phyloP scores from a whole-genome alignment of 352 stramenopile genomes.

The Pythium biforme region DNA sequence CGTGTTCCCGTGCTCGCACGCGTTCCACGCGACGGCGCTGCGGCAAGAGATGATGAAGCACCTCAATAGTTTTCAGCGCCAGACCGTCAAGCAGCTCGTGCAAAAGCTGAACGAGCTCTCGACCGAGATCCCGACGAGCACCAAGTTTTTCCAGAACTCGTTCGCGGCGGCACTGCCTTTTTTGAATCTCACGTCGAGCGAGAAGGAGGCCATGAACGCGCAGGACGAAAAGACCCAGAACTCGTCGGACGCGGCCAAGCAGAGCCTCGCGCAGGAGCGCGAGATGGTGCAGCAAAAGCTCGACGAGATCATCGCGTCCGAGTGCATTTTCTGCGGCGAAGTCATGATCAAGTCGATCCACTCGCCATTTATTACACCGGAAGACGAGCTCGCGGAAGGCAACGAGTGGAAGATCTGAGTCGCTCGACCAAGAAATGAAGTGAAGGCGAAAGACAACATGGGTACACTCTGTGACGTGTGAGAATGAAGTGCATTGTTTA shows the following conservation, averaged over 20 bases:
- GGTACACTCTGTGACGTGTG: conserved; percentile 25
- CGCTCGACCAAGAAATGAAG: not conserved
- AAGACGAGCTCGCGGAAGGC: conserved; percentile 81
- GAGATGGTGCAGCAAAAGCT: conserved; percentile 92
- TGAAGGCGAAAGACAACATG: not conserved
- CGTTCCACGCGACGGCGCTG: conserved; percentile 91
- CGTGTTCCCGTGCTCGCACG: conserved; percentile 93
- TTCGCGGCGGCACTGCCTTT: conserved; percentile 54
- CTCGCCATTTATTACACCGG: conserved; percentile 87
- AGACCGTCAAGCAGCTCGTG: conserved; percentile 89
- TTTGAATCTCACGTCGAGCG: conserved; percentile 60
- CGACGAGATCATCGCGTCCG: conserved; percentile 92
- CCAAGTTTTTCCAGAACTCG: conserved; percentile 77
- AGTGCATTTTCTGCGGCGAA: conserved; percentile 94
- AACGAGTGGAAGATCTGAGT: conserved; percentile 85
- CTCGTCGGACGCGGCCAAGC: conserved; percentile 62
- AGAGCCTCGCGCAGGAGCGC: conserved; percentile 79
- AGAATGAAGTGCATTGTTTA: conserved; percentile 12
- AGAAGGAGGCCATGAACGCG: conserved; percentile 70
- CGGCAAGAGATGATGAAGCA: conserved; percentile 89
- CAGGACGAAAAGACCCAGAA: conserved; percentile 42
- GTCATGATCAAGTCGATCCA: conserved; percentile 96
- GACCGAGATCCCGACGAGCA: conserved; percentile 63
- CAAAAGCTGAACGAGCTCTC: conserved; percentile 87
- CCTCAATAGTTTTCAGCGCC: conserved; percentile 84